Evolutionary conservation across 805 yeast genomes (phyloP).

Genomic region (Candida berthetii): DNA sequence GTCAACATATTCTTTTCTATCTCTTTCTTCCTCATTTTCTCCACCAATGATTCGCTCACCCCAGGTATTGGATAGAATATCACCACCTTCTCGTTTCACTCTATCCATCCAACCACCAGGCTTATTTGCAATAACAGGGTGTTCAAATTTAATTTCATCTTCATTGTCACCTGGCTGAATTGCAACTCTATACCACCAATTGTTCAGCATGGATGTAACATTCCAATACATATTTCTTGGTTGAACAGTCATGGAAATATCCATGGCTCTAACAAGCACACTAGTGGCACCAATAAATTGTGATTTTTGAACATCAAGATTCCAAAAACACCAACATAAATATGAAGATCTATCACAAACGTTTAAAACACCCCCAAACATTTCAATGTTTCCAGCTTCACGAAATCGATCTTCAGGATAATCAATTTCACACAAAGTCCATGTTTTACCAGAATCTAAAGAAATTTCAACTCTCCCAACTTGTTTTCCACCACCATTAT

Average conservation of each 20-base stretch:
- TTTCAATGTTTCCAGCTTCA: slow-evolving; percentile 21
- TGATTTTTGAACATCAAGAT: slow-evolving; percentile 14
- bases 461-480: slow-evolving; percentile 28
- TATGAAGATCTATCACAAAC: slow-evolving; percentile 25
- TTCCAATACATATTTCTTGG: slow-evolving; percentile 33
- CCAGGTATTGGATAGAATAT: slow-evolving; percentile 23
- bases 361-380: slow-evolving; percentile 27
- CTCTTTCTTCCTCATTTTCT: slow-evolving; percentile 3
- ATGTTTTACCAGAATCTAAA: slow-evolving; percentile 23
- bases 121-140: slow-evolving; percentile 20
- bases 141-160: slow-evolving; percentile 18
- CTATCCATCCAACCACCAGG: slow-evolving; percentile 32
- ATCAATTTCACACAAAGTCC: slow-evolving; percentile 23
- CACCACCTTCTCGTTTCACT: slow-evolving; percentile 25
- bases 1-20: slow-evolving; percentile 11
- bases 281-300: slow-evolving; percentile 19
- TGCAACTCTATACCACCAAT: slow-evolving; percentile 31
- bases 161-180: slow-evolving; percentile 9
- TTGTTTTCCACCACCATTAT: slow-evolving; percentile 29
- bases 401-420: slow-evolving; percentile 27
- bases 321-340: slow-evolving; percentile 31
- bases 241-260: slow-evolving; percentile 26
- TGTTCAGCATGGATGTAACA: slow-evolving; percentile 28
- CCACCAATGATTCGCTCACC: slow-evolving; percentile 23
- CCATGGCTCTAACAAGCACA: slow-evolving; percentile 29